Evolutionary conservation across 768 basidiomycete genomes (phyloP).

Genomic region (Rhodosporidiobolus sp.): DNA sequence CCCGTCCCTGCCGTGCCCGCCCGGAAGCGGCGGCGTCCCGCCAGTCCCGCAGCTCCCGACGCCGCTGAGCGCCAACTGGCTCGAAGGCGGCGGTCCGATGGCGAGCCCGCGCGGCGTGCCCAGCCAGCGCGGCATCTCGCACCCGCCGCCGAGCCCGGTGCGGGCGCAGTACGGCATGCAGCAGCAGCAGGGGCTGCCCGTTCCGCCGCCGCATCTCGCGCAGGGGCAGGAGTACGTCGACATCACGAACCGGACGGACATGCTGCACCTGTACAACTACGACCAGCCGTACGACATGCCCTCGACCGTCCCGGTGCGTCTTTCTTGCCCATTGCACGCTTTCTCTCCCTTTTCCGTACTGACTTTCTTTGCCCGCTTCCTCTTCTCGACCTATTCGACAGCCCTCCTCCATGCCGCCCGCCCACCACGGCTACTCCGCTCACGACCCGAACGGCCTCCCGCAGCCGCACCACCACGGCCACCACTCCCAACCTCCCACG

Average conservation of each 20-base stretch:
- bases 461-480: constrained; percentile 15
- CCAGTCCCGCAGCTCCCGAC: constrained; percentile 31
- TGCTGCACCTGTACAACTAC: constrained; percentile 36
- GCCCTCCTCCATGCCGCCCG: neutral
- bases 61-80: constrained; percentile 25
- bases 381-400: neutral
- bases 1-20: constrained; percentile 14
- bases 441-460: constrained; percentile 13
- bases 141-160: constrained; percentile 20
- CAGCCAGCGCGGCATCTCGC: constrained; percentile 40
- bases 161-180: constrained; percentile 13
- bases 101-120: constrained; percentile 32
- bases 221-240: constrained; percentile 28
- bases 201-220: constrained; percentile 24
- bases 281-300: constrained; percentile 29
- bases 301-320: constrained; percentile 9
- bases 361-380: too few species aligned
- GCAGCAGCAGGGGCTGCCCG: constrained; percentile 18
- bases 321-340: too few species aligned
- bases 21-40: constrained; percentile 26
- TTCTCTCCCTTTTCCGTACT: too few species aligned
- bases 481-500: neutral
- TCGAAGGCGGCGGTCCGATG: constrained; percentile 15
- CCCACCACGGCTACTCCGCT: neutral
- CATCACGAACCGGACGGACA: constrained; percentile 32